phyloP scores from a whole-genome alignment of 441 rosid genomes.

The Jatropha multifida region DNA sequence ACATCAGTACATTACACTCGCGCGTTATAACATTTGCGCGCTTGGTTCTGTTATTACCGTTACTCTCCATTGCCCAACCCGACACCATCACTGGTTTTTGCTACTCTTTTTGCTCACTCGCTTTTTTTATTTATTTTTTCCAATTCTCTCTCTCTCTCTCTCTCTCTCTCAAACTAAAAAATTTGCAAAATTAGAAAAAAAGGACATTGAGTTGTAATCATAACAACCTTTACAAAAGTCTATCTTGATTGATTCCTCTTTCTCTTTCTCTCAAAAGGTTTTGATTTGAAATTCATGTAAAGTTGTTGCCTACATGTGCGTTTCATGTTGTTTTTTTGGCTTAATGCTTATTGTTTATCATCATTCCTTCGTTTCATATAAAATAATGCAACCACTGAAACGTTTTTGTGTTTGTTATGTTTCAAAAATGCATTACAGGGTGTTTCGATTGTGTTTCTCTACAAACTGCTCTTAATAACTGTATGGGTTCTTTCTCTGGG shows the following conservation, averaged over 20 bases:
- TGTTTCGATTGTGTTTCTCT: slow-evolving; percentile 8
- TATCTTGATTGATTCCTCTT: slow-evolving; percentile 5
- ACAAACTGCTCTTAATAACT: neutral
- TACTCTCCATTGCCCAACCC: slow-evolving; percentile 19
- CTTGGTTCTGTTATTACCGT: slow-evolving; percentile 47
- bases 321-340: slow-evolving; percentile 2
- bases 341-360: slow-evolving; percentile 1
- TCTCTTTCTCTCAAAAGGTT: neutral
- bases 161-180: neutral
- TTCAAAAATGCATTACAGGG: slow-evolving; percentile 17
- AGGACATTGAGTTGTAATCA: slow-evolving; percentile 17
- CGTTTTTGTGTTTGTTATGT: neutral
- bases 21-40: slow-evolving; percentile 17
- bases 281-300: neutral
- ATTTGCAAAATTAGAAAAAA: neutral
- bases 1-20: slow-evolving; percentile 2
- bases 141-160: neutral
- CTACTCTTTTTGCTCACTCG: neutral
- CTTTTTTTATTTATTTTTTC: no score
- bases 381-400: neutral
- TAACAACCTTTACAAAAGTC: slow-evolving; percentile 29
- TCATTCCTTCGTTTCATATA: neutral
- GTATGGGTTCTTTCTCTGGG: slow-evolving; percentile 26
- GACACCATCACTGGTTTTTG: slow-evolving; percentile 9
- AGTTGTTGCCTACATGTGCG: slow-evolving; percentile 24